These are phyloP conservation scores for Cryphonectria nitschkei DNA, from an alignment of 2,329 filamentous ascomycete species.

Conservation along the genomic window DNA sequence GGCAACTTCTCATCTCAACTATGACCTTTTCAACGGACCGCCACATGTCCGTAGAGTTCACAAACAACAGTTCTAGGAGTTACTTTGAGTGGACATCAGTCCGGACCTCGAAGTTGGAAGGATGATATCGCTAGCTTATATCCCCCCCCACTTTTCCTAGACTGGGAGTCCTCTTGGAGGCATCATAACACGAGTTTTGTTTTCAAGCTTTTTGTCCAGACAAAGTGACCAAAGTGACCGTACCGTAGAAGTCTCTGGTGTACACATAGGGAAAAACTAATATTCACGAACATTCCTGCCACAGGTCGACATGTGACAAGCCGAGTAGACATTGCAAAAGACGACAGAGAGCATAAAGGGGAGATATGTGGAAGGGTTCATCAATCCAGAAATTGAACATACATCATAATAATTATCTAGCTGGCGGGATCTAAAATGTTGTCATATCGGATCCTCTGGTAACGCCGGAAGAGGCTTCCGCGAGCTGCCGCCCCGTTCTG, in stretches of 20 bases:
- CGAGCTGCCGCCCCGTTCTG: conserved; percentile 27
- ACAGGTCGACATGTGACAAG: not conserved
- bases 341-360: not conserved
- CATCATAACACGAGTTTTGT: not conserved
- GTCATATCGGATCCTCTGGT: conserved; percentile 39
- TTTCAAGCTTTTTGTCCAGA: not conserved
- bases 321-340: not conserved
- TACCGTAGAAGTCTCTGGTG: not conserved
- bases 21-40: not conserved
- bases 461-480: conserved; percentile 42
- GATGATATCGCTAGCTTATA: conserved; percentile 12
- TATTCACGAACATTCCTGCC: not conserved
- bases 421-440: conserved; percentile 3
- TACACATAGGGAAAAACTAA: not conserved
- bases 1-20: not conserved
- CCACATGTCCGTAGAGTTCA: conserved; percentile 9
- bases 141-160: not conserved
- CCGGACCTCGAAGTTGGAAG: conserved; percentile 20
- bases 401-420: not conserved
- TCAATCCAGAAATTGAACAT: not conserved
- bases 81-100: conserved; percentile 23
- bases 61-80: conserved; percentile 18
- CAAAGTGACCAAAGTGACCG: not conserved
- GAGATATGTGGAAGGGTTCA: not conserved
- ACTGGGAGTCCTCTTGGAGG: conserved; percentile 1